Base-by-base conservation (phyloP, 2,329 filamentous ascomycete species). In the Immersiporthe knoxdaviesiana region DNA sequence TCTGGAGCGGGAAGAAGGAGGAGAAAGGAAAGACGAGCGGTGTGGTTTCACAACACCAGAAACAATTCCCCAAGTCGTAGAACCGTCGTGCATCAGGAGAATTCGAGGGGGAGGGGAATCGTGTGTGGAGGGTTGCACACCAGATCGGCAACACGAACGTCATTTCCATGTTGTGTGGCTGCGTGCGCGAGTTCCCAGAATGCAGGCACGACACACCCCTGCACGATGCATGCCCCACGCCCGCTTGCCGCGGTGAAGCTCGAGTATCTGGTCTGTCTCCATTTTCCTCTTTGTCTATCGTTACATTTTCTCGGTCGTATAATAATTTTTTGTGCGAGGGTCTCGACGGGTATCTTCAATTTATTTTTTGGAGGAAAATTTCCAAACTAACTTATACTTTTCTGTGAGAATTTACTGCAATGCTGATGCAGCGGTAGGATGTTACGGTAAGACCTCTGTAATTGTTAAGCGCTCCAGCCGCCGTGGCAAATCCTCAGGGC, bases 221-320 rank as follows among this genome's bases (percentile, higher is more conserved):
- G 32, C 35, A 39, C 27, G n/a, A 60, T 24, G 58, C 58, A 39
- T 44, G 59, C 59, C 39, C 59, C 59, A 44, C 39, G 30, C 37
- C 12, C 41, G n/a, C 39, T 63, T 47, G 24, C 61, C 61, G 61
- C 61, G 61, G 61, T 50, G 18, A 47, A 47, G 61, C 61, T 63
- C 32, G 30, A 59, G 32, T 37, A 37, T n/a, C 21, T 37, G 35
- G 4, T 4, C 8, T 12, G 44, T 47, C 44, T 47, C 44, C 44
- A 59, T 21, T 5, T 37, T 32, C 30, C 30, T n/a, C n/a, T 21
- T 14, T 21, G 30, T 59, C 39, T 63, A 24, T 63, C 24, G 61
- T 24, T 11, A 47, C 47, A 24, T 30, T 8, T 47, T n/a, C 24
- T 47, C 7, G 18, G 24, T 56, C 5, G 24, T 56, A 32, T 27